These are phyloP conservation scores for Melampsora allii-populina DNA, from an alignment of 1,284 basidiomycete species.

Conservation along the genomic window DNA sequence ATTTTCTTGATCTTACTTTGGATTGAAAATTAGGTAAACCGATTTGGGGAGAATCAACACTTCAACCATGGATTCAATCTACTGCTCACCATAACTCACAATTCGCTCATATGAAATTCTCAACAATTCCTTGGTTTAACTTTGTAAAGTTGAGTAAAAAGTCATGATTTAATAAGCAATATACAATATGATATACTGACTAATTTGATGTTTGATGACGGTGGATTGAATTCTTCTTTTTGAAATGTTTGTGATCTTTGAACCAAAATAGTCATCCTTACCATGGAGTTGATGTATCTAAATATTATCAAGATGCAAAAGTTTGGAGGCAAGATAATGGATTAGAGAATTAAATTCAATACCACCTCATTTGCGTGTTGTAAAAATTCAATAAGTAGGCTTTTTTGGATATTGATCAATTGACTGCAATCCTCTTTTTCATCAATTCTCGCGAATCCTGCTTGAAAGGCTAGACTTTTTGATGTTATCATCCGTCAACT, in stretches of 20 bases:
- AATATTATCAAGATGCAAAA: constrained; percentile 38
- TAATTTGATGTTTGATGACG: neutral
- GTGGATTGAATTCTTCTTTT: constrained; percentile 1
- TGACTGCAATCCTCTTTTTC: constrained; percentile 5
- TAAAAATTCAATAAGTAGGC: too few relatives aligned
- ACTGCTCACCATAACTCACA: constrained; percentile 84
- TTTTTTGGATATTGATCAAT: neutral
- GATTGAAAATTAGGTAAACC: constrained; percentile 65
- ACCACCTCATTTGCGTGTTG: too few relatives aligned
- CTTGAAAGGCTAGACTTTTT: too few relatives aligned
- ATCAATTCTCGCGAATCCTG: neutral
- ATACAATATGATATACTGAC: neutral
- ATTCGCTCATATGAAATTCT: constrained; percentile 66
- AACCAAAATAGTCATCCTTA: constrained; percentile 25
- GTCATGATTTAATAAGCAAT: too few relatives aligned
- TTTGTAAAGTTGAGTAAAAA: constrained; percentile 31
- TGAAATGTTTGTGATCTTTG: too few relatives aligned
- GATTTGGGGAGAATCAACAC: constrained; percentile 74
- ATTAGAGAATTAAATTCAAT: constrained; percentile 27
- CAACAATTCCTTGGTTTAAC: constrained; percentile 18
- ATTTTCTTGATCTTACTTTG: too few relatives aligned
- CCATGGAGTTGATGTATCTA: constrained; percentile 40
- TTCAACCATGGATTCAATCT: constrained; percentile 82
- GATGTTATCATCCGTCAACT: too few relatives aligned
- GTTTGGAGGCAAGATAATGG: constrained; percentile 36